phyloP scores from a whole-genome alignment of 495 filamentous ascomycete genomes.

The Podospora fimiseda region DNA sequence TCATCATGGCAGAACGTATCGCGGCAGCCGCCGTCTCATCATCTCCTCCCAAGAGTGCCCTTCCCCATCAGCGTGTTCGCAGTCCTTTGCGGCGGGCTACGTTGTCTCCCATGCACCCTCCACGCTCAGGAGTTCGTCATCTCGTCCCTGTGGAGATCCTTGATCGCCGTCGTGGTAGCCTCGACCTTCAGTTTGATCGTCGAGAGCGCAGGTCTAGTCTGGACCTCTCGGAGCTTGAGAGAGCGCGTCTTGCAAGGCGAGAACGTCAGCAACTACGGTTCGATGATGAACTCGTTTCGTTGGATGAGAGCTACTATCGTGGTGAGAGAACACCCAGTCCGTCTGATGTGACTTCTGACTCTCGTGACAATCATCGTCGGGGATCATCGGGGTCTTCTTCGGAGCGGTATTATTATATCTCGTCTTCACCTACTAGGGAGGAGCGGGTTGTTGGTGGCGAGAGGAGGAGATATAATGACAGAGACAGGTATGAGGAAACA shows the following conservation, averaged over 20 bases:
- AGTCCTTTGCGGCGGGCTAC: not conserved
- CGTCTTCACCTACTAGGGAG: not conserved
- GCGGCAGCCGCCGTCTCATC: slow-evolving; percentile 1
- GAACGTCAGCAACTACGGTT: too few species aligned
- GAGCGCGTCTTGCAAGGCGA: too few species aligned
- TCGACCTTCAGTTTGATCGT: not conserved
- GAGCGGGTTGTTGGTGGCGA: not conserved
- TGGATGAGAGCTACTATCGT: too few species aligned
- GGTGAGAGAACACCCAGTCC: too few species aligned
- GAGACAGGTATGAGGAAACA: not conserved
- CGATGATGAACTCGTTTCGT: too few species aligned
- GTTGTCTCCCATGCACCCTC: not conserved
- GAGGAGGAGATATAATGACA: not conserved
- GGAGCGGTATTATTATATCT: not conserved
- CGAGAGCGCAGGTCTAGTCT: not conserved
- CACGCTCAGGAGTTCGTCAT: not conserved
- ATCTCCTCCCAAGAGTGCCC: not conserved
- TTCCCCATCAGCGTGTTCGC: not conserved
- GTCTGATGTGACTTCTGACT: too few species aligned
- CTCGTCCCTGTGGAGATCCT: not conserved
- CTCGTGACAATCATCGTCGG: not conserved
- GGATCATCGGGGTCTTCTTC: not conserved
- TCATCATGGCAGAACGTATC: slow-evolving; percentile 9
- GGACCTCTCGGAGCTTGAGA: not conserved
- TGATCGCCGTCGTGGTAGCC: not conserved